These are phyloP conservation scores for Salicornia ramosissima DNA, from an alignment of 148 eudicot genomes.

Conservation along the genomic window DNA sequence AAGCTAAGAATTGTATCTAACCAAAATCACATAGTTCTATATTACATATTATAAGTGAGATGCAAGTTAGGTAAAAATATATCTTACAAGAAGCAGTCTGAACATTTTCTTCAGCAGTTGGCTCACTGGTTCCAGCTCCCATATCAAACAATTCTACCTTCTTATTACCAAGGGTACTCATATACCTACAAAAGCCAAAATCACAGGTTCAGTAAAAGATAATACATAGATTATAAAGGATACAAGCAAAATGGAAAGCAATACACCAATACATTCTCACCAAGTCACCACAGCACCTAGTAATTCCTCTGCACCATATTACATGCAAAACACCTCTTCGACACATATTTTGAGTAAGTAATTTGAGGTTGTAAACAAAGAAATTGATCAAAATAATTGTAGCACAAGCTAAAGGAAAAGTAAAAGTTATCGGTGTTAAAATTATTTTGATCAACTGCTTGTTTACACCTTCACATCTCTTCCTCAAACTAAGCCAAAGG, in stretches of 20 bases:
- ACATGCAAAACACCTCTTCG: too few relatives aligned
- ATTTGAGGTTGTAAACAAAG: too few relatives aligned
- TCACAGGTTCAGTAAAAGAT: background rate
- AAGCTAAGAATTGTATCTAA: background rate
- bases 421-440: too few relatives aligned
- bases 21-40: background rate
- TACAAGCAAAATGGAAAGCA: background rate
- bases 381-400: too few relatives aligned
- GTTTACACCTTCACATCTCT: too few relatives aligned
- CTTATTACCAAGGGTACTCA: slow-evolving; percentile 87
- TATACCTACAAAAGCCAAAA: slow-evolving; percentile 48
- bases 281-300: too few relatives aligned
- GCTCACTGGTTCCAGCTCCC: slow-evolving; percentile 89
- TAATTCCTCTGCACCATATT: too few relatives aligned
- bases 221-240: slow-evolving; percentile 5
- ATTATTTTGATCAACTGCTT: too few relatives aligned
- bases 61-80: slow-evolving; percentile 1
- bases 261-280: background rate
- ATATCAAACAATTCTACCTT: slow-evolving; percentile 90
- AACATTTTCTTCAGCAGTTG: slow-evolving; percentile 77
- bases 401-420: too few relatives aligned
- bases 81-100: slow-evolving; percentile 84
- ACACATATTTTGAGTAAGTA: too few relatives aligned
- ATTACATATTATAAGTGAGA: background rate
- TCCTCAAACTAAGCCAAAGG: too few relatives aligned